Conservation (phyloP, 306 rosid species). For the Notholithocarpus densiflorus region DNA sequence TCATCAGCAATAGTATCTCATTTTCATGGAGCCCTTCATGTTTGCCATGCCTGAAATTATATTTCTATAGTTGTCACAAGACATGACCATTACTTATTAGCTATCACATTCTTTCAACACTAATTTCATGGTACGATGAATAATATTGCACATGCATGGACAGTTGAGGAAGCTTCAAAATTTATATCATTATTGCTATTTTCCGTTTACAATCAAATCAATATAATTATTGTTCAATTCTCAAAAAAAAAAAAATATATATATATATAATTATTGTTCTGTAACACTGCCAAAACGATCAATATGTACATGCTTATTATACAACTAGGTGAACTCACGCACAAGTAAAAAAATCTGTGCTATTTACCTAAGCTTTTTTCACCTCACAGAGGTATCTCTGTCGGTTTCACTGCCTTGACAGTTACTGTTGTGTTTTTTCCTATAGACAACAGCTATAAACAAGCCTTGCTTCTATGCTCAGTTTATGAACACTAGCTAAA, state of each 20-base stretch:
- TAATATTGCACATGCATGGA: background rate
- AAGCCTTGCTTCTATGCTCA: conserved; percentile 14
- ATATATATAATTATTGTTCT: no score
- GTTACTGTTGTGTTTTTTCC: background rate
- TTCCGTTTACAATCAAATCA: background rate
- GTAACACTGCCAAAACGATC: no score
- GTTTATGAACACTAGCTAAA: conserved; percentile 18
- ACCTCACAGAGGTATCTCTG: background rate
- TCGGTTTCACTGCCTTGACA: background rate
- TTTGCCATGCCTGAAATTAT: background rate
- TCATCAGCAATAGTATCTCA: background rate
- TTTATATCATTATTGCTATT: background rate
- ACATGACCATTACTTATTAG: background rate
- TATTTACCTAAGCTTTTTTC: background rate
- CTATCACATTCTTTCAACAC: background rate
- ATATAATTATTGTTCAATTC: no score
- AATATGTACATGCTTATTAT: no score
- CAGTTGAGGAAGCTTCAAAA: background rate
- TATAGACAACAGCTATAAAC: conserved; percentile 6
- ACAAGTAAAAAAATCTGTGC: background rate
- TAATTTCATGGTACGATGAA: background rate
- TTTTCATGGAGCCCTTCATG: background rate
- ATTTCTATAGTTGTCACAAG: background rate
- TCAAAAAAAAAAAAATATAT: no score
- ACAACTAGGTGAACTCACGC: no score